phyloP scores from a whole-genome alignment of 1,284 basidiomycete genomes.

The Marasmius tenuissimus region DNA sequence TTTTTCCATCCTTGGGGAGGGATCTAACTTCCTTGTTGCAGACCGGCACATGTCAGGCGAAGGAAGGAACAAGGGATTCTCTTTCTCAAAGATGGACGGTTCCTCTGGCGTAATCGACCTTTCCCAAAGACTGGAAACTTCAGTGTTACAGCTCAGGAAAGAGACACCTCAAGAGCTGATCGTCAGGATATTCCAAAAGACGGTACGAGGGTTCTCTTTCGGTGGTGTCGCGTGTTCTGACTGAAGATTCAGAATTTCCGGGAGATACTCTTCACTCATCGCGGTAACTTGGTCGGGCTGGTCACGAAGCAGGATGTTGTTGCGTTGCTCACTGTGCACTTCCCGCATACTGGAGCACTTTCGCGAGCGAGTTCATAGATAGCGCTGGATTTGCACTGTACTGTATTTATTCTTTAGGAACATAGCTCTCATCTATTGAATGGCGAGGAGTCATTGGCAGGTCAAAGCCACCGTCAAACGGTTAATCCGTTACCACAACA shows the following conservation, averaged over 20 bases:
- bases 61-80: constrained; percentile 33
- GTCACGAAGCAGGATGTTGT: constrained; percentile 72
- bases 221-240: constrained; percentile 5
- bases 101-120: constrained; percentile 40
- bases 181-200: constrained; percentile 71
- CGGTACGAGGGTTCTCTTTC: constrained; percentile 39
- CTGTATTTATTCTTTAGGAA: no score
- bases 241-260: constrained; percentile 54
- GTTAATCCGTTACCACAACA: background rate
- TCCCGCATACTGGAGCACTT: constrained; percentile 52
- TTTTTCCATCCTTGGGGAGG: background rate
- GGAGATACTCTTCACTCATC: constrained; percentile 64
- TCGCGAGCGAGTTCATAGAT: background rate
- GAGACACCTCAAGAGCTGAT: constrained; percentile 70
- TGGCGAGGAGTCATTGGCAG: no score
- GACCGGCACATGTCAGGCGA: constrained; percentile 15
- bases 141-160: constrained; percentile 61
- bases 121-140: constrained; percentile 53
- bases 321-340: constrained; percentile 54
- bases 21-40: constrained; percentile 20
- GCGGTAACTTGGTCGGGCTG: constrained; percentile 60
- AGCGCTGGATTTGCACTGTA: no score
- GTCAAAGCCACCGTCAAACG: background rate
- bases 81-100: constrained; percentile 33
- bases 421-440: no score